phyloP scores from a whole-genome alignment of 2,329 filamentous ascomycete genomes.

The Alternaria sp. region DNA sequence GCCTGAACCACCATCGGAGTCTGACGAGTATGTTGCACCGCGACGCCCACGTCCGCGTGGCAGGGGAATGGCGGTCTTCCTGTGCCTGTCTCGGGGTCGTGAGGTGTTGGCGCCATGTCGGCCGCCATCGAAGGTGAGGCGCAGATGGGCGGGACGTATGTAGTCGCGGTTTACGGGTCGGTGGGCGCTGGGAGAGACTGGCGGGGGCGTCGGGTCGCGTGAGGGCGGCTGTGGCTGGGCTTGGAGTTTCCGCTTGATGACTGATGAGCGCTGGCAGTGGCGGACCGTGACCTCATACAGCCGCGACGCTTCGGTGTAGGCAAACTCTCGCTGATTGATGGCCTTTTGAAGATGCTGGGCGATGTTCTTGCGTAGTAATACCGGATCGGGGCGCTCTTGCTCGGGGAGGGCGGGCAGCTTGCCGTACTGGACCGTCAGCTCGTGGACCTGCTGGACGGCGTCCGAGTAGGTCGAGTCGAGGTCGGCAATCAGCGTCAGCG shows the following conservation, averaged over 20 bases:
- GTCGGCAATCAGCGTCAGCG: constrained; percentile 65
- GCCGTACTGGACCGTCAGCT: constrained; percentile 56
- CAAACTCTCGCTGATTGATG: constrained; percentile 61
- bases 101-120: constrained; percentile 27
- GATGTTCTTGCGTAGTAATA: constrained; percentile 61
- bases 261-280: constrained; percentile 62
- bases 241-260: constrained; percentile 67
- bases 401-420: constrained; percentile 58
- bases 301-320: constrained; percentile 62
- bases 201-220: constrained; percentile 63
- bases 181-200: constrained; percentile 50
- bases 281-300: constrained; percentile 64
- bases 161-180: constrained; percentile 29
- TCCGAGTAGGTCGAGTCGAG: constrained; percentile 54
- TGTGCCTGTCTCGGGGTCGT: constrained; percentile 31
- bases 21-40: constrained; percentile 21
- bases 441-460: constrained; percentile 54
- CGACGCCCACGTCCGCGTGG: constrained; percentile 21
- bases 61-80: constrained; percentile 21
- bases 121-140: constrained; percentile 35
- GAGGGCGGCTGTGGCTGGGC: constrained; percentile 66
- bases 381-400: constrained; percentile 58
- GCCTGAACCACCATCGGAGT: constrained; percentile 24
- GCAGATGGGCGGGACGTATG: constrained; percentile 35
- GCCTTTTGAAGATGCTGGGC: constrained; percentile 62